Evolutionary conservation across 148 eudicot species (phyloP).

Genomic region (Vaccinium vitisidaea): DNA sequence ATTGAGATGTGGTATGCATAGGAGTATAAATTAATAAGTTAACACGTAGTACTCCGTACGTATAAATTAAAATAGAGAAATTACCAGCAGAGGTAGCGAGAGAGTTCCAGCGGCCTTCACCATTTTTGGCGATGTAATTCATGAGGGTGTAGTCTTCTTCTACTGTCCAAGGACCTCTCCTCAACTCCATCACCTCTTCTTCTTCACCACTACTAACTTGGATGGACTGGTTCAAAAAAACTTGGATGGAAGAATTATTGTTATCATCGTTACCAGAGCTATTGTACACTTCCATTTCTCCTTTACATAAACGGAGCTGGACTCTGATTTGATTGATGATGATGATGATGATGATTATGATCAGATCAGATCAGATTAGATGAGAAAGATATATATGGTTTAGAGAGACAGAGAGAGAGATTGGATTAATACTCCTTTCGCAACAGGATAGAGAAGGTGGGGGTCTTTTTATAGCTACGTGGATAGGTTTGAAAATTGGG

Average conservation of each 20-base stretch:
- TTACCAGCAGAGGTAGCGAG: conserved; percentile 87
- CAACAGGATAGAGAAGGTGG: conserved; percentile 36
- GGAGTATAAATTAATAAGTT: too few species aligned
- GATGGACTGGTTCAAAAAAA: too few species aligned
- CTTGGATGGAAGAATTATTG: background rate
- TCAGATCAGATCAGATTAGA: conserved; percentile 11
- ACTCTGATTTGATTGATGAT: conserved; percentile 17
- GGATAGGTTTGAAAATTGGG: conserved; percentile 34
- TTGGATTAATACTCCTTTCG: conserved; percentile 18
- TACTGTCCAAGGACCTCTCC: conserved; percentile 91
- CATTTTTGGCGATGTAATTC: conserved; percentile 70
- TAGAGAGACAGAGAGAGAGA: conserved; percentile 14
- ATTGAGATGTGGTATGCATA: too few species aligned
- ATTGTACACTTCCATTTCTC: conserved; percentile 32
- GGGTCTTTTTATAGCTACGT: conserved; percentile 50
- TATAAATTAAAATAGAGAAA: background rate
- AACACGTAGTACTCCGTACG: too few species aligned
- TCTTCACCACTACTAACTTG: conserved; percentile 20
- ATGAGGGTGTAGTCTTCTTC: conserved; percentile 82
- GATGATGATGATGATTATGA: background rate
- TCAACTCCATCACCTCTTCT: conserved; percentile 39
- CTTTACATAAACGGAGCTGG: background rate
- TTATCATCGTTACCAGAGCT: background rate
- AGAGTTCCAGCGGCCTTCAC: conserved; percentile 97
- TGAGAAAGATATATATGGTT: conserved; percentile 12